Evolutionary conservation across 257 asterid genomes (phyloP).

Genomic region (Solanum pennellii): DNA sequence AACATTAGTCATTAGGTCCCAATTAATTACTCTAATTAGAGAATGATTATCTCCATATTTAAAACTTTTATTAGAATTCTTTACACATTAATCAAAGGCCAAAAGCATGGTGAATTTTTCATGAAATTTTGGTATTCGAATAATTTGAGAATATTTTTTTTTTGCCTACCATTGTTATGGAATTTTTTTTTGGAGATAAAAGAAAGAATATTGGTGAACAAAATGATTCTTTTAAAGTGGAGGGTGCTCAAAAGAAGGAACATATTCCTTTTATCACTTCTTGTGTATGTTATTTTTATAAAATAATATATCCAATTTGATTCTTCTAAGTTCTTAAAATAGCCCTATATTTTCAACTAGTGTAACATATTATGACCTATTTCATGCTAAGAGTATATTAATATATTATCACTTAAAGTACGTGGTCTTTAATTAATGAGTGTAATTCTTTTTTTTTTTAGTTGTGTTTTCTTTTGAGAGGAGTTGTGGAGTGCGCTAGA

Average conservation of each 20-base stretch:
- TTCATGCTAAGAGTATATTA: neutral
- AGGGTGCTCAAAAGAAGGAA: slow-evolving; percentile 42
- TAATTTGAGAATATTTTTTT: neutral
- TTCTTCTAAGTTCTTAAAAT: slow-evolving; percentile 11
- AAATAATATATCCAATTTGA: slow-evolving; percentile 7
- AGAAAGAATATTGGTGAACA: slow-evolving; percentile 20
- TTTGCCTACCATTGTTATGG: neutral
- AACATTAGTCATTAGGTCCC: neutral
- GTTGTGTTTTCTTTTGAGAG: too few species aligned
- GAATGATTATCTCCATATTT: neutral
- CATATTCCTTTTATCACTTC: slow-evolving; percentile 35
- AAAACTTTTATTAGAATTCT: neutral
- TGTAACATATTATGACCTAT: slow-evolving; percentile 9
- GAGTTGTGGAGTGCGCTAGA: too few species aligned
- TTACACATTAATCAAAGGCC: neutral
- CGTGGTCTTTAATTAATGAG: neutral
- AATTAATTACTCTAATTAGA: neutral
- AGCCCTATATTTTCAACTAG: slow-evolving; percentile 17
- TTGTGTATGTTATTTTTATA: slow-evolving; percentile 10
- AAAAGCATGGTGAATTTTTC: neutral
- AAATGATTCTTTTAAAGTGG: slow-evolving; percentile 56
- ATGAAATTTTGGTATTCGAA: slow-evolving; percentile 1
- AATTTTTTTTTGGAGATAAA: slow-evolving; percentile 23
- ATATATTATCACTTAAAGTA: neutral
- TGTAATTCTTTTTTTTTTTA: neutral